phyloP scores from a whole-genome alignment of 1,284 basidiomycete species.

The Leccinum variabile region DNA sequence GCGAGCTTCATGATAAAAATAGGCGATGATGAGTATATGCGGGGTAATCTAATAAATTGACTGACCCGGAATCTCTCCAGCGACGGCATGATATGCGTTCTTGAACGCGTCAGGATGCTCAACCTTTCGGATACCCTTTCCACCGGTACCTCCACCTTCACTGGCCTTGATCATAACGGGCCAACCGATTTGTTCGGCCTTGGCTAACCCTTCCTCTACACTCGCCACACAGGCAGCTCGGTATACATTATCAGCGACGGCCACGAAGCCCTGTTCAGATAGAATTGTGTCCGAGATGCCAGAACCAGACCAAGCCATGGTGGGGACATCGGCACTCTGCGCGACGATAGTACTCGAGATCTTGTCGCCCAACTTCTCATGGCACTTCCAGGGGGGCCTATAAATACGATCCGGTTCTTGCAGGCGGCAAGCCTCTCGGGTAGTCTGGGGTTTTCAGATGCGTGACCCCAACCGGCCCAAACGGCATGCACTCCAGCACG shows the following conservation, averaged over 20 bases:
- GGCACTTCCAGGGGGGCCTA: conserved; percentile 97
- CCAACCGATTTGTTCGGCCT: conserved; percentile 89
- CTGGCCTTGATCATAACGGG: conserved; percentile 99
- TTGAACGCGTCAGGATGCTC: conserved; percentile 86
- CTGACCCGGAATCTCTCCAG: conserved; percentile 94
- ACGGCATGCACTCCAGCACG: conserved; percentile 97
- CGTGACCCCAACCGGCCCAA: conserved; percentile 99
- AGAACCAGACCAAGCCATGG: conserved; percentile 98
- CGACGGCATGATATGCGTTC: conserved; percentile 91
- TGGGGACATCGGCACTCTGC: conserved; percentile 96
- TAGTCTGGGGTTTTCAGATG: conserved; percentile 98
- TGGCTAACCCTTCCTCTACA: conserved; percentile 86
- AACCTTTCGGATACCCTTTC: conserved; percentile 97
- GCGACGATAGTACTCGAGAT: conserved; percentile 99
- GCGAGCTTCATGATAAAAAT: conserved; percentile 99
- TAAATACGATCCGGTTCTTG: conserved; percentile 97
- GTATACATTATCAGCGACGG: conserved; percentile 92
- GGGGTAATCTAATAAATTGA: conserved; percentile 16
- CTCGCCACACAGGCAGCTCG: conserved; percentile 85
- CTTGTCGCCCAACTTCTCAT: conserved; percentile 99
- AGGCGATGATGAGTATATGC: conserved; percentile 58
- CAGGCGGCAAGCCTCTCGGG: conserved; percentile 92
- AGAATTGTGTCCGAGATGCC: conserved; percentile 90
- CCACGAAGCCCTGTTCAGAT: conserved; percentile 89
- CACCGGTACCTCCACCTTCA: conserved; percentile 86